These are phyloP conservation scores for Rhizoclosmatium globosum DNA, from an alignment of 192 early-diverging fungal genomes.

Conservation along the genomic window DNA sequence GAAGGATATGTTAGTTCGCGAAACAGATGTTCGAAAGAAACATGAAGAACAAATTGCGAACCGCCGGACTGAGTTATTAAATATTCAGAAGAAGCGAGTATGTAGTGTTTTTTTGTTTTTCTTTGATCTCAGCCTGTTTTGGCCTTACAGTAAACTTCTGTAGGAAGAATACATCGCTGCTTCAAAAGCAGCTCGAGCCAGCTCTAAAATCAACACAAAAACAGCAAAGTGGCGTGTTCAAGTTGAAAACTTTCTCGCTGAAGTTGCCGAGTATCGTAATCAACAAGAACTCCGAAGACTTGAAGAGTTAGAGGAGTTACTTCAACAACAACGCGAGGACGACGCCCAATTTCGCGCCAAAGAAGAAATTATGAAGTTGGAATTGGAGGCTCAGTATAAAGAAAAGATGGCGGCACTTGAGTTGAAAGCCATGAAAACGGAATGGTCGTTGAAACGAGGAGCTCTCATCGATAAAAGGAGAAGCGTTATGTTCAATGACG, in stretches of 20 bases:
- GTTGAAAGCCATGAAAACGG: conserved; percentile 13
- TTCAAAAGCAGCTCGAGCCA: not conserved
- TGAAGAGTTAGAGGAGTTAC: not conserved
- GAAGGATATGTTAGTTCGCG: not conserved
- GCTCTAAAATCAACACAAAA: not conserved
- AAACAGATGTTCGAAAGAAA: not conserved
- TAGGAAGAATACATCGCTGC: not conserved
- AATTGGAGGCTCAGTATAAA: conserved; percentile 1
- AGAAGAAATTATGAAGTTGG: not conserved
- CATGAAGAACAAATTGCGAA: not conserved
- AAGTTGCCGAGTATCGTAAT: conserved; percentile 16
- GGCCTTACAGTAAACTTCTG: not conserved
- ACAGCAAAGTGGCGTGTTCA: conserved; percentile 3
- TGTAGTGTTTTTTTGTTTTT: not conserved
- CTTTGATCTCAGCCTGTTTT: not conserved
- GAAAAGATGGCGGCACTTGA: conserved; percentile 13
- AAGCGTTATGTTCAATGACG: not conserved
- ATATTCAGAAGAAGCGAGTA: not conserved
- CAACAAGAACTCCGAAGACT: not conserved
- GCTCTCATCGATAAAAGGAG: not conserved
- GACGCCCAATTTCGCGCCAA: not conserved
- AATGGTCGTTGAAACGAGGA: conserved; percentile 10
- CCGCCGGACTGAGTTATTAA: not conserved
- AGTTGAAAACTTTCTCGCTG: conserved; percentile 8
- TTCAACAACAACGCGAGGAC: not conserved